Conservation (phyloP, 176 grass and related monocot species). For the Musa acuminata region DNA sequence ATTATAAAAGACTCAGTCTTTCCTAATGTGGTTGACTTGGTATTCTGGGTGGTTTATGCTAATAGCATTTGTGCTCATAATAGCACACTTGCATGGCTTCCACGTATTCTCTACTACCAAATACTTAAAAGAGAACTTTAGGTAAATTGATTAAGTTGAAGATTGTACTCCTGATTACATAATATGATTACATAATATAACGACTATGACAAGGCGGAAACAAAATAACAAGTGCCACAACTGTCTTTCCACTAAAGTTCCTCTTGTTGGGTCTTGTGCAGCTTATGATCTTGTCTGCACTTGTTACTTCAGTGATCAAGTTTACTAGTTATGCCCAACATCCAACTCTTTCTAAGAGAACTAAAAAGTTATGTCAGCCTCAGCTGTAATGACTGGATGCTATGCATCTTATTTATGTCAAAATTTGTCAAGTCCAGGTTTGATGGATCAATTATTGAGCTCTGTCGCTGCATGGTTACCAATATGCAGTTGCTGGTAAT, state of each 20-base stretch:
- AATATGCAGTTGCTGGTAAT: no score
- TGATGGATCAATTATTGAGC: no score
- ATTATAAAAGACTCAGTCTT: not conserved
- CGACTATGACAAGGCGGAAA: no score
- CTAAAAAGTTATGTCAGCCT: no score
- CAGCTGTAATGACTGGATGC: no score
- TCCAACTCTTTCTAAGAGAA: not conserved
- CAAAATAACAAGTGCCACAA: no score
- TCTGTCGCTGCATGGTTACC: no score
- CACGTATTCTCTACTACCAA: not conserved
- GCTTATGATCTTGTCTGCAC: not conserved
- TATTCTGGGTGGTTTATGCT: not conserved
- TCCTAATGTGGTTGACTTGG: not conserved
- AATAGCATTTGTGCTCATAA: not conserved
- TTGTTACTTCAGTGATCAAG: not conserved
- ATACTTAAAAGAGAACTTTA: not conserved
- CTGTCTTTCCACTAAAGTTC: no score
- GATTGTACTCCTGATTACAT: not conserved
- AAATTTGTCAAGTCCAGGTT: no score
- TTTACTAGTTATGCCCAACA: not conserved
- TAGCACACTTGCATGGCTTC: not conserved
- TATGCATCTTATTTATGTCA: no score
- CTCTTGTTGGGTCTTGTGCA: not conserved
- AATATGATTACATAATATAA: no score
- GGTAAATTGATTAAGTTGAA: not conserved